These are phyloP conservation scores for Capronia americana DNA, from an alignment of 2,329 filamentous ascomycete species.

Conservation along the genomic window DNA sequence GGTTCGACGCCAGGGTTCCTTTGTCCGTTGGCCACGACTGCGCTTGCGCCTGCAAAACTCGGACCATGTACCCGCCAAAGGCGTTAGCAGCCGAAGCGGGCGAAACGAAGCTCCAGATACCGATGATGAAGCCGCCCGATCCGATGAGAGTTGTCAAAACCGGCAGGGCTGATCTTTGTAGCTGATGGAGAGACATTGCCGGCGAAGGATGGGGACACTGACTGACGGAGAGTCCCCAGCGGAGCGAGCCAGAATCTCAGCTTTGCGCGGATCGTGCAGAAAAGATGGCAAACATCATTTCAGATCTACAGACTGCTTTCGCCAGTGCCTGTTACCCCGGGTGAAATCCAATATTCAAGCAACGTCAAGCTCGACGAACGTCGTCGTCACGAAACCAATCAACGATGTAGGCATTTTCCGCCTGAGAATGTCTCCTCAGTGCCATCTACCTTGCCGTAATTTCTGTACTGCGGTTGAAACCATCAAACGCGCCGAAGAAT, in stretches of 20 bases:
- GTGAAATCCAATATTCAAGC: background rate
- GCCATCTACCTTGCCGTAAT: background rate
- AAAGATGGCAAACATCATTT: background rate
- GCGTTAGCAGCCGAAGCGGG: conserved; percentile 27
- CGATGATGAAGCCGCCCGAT: conserved; percentile 28
- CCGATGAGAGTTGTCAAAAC: conserved; percentile 30
- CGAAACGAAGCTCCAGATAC: conserved; percentile 32
- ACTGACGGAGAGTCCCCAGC: background rate
- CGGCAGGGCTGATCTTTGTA: conserved; percentile 11
- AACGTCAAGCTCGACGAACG: background rate
- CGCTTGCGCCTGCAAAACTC: background rate
- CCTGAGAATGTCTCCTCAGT: background rate
- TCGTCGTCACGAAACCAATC: background rate
- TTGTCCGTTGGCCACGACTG: background rate
- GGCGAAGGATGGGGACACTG: background rate
- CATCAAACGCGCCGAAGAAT: background rate
- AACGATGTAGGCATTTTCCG: background rate
- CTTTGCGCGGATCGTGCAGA: background rate
- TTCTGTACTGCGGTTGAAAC: background rate
- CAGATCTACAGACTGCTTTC: background rate
- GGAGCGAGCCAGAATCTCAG: background rate
- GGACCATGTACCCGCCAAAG: conserved; percentile 26
- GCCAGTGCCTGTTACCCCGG: background rate
- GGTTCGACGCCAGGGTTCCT: background rate
- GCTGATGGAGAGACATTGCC: conserved; percentile 5